A percentile compares a stretch with the other conserved stretches of the same genome.
Conservation (phyloP, 176 grass and related monocot genomes). For the Miscanthus lutarioriparius region DNA sequence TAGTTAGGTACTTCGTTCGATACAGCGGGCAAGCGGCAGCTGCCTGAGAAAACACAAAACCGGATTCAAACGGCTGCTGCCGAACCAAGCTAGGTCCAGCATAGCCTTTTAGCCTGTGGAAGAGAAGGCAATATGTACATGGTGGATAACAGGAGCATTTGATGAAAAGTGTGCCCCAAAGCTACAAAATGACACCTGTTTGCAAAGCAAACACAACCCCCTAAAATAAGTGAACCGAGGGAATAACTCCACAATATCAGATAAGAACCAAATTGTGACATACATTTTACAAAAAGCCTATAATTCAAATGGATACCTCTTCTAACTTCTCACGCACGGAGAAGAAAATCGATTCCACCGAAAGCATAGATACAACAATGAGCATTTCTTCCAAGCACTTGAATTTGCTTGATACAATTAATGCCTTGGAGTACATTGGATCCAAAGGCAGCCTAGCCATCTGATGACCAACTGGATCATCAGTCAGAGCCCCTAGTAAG, state of each 20-base stretch:
- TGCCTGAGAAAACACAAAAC: too few species aligned
- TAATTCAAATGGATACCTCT: constrained; percentile 60
- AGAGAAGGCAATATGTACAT: too few species aligned
- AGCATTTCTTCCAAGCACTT: constrained; percentile 99
- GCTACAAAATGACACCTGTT: too few species aligned
- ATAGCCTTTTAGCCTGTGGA: too few species aligned
- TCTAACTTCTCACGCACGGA: constrained; percentile 83
- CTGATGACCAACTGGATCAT: constrained; percentile 70
- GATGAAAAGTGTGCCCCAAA: too few species aligned
- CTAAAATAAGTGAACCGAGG: background rate
- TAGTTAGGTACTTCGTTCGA: too few species aligned
- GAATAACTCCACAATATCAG: background rate
- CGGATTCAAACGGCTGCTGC: too few species aligned
- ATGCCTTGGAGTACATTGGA: constrained; percentile 90
- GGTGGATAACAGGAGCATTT: too few species aligned
- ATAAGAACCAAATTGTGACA: background rate
- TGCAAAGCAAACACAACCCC: too few species aligned
- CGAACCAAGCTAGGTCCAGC: too few species aligned
- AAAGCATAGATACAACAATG: constrained; percentile 97
- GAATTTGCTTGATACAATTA: constrained; percentile 74
- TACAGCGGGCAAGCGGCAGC: too few species aligned
- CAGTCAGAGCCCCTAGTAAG: too few species aligned
- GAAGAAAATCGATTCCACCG: constrained; percentile 95
- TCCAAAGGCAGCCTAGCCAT: constrained; percentile 96
- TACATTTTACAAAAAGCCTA: background rate